Evolutionary conservation across 305 asterid species (phyloP), one percentile per base, ranked within the genome.

Genomic region (Fraxinus greggii): DNA sequence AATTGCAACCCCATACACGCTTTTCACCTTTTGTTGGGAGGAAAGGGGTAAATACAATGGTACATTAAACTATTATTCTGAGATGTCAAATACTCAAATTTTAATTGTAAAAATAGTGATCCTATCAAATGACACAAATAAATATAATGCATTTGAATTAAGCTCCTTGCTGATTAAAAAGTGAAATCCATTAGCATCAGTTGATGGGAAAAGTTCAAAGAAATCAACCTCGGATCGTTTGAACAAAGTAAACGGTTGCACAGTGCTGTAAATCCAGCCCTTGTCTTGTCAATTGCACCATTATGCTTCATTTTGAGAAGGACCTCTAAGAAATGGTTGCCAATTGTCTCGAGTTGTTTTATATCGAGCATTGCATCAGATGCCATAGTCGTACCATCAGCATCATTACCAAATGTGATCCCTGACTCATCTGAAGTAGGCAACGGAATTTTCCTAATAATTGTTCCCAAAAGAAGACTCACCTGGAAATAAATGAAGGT

Each of bases 231-330:
- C 70, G 97, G 91, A 87, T 96, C 96, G 83, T 96, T 85, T 51
- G 99, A 96, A 84, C 98, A 96, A 78, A 96, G 98, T 87, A 96
- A 86, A 78, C 97, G 98, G 87, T 96, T 96, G 90, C 99, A 96
- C 67, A 96, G 93, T 65, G 99, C 99, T 42, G 99, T 94, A 87
- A 96, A 96, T 80, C 99, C 99, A 70, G 99, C 99, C 91, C 99
- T 90, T 56, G 99, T 96, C 89, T 96, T 96, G 88, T 96, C 98
- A 79, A 96, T 94, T 78, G 99, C 99, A 72, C 99, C 99, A 82
- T 82, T 96, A 81, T 96, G 99, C 89, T 96, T 96, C 99, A 96
- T 93, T 91, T 96, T 96, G 83, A 96, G 87, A 61, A 96, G 97
- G 85, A 96, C 98, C 88, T 94, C 99, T 86, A 96, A 83, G 88